Evolutionary conservation across 257 asterid genomes (phyloP).

Genomic region (Nicotiana obtusifolia): DNA sequence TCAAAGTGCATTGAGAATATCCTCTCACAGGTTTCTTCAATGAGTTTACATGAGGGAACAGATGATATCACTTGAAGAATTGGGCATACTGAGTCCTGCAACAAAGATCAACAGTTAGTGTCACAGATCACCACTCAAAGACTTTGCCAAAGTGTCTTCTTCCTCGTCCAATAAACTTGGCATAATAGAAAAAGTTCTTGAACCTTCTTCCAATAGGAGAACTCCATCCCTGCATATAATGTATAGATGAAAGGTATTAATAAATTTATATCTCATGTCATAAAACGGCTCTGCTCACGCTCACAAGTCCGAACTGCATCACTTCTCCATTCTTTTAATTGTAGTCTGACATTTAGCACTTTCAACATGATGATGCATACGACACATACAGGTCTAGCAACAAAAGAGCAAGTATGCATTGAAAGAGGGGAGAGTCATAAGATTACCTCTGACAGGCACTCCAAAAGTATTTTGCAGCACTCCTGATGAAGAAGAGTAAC

Average conservation of each 20-base stretch:
- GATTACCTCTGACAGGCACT: slow-evolving; percentile 84
- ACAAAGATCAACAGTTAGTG: slow-evolving; percentile 57
- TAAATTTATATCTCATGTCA: slow-evolving; percentile 32
- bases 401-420: not conserved
- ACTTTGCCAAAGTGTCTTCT: slow-evolving; percentile 70
- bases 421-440: slow-evolving; percentile 4
- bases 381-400: slow-evolving; percentile 5
- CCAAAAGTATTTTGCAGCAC: slow-evolving; percentile 84
- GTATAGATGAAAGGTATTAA: slow-evolving; percentile 67
- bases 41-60: slow-evolving; percentile 79
- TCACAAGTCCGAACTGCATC: slow-evolving; percentile 49
- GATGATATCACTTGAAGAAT: slow-evolving; percentile 82
- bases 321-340: slow-evolving; percentile 49
- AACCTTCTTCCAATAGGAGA: slow-evolving; percentile 68
- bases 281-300: slow-evolving; percentile 35
- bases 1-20: slow-evolving; percentile 83
- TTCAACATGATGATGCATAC: slow-evolving; percentile 11
- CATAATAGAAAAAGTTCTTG: slow-evolving; percentile 79
- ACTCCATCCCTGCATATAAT: slow-evolving; percentile 96
- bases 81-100: slow-evolving; percentile 96
- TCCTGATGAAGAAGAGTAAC: slow-evolving; percentile 93
- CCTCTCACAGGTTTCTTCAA: slow-evolving; percentile 91
- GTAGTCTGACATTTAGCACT: slow-evolving; percentile 30
- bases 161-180: slow-evolving; percentile 85
- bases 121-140: slow-evolving; percentile 28